Conservation (phyloP, 306 rosid species). For the Benincasa hispida region DNA sequence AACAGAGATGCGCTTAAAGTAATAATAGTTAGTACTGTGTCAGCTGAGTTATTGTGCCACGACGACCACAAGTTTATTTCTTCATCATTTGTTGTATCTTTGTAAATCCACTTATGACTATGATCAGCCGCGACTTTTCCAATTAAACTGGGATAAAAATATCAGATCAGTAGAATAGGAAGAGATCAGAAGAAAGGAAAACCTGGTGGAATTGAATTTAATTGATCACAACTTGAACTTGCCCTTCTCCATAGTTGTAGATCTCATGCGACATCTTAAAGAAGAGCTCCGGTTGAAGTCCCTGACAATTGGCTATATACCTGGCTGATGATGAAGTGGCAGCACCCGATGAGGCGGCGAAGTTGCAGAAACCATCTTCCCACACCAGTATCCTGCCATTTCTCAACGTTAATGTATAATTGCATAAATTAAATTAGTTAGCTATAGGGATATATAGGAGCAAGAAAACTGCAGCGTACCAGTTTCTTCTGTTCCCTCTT, state of each 20-base stretch:
- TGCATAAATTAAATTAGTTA: too few species aligned
- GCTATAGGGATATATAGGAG: too few species aligned
- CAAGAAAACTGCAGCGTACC: conserved; percentile 30
- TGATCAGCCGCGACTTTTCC: conserved; percentile 97
- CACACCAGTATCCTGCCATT: conserved; percentile 74
- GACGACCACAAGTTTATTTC: conserved; percentile 85
- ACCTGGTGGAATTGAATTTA: background rate
- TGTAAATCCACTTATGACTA: conserved; percentile 89
- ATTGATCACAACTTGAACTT: background rate
- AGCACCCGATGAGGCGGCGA: too few species aligned
- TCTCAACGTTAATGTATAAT: too few species aligned
- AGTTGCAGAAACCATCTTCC: conserved; percentile 99
- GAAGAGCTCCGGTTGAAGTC: conserved; percentile 87
- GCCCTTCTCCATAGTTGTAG: conserved; percentile 97
- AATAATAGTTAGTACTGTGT: conserved; percentile 29
- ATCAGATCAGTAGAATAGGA: too few species aligned
- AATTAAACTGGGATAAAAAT: conserved; percentile 50
- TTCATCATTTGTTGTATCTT: conserved; percentile 85
- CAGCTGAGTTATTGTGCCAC: conserved; percentile 67
- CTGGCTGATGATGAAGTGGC: conserved; percentile 22
- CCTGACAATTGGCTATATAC: conserved; percentile 21
- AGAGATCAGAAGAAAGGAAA: background rate
- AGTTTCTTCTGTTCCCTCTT: conserved; percentile 97
- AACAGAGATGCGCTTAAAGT: background rate
- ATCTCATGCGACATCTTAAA: conserved; percentile 99